Base-by-base conservation (phyloP, 225 moss, liverwort and hornwort species). In the Pseudisothecium myosuroides region DNA sequence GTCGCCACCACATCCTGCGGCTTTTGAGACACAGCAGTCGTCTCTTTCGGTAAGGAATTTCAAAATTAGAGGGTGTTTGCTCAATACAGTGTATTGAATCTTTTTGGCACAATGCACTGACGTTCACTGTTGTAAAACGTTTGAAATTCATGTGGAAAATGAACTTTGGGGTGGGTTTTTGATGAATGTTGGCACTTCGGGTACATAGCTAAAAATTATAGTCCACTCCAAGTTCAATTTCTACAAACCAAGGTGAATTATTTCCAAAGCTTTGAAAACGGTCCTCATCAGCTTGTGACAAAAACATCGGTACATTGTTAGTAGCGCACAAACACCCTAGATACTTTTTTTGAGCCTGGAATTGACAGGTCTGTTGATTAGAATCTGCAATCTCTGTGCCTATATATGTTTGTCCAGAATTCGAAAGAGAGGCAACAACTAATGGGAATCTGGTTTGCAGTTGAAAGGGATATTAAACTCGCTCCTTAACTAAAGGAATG, bases 1-100 rank as follows among this genome's bases (percentile, higher is more conserved):
- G n/a, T 88, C 61, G 69, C 91, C 84, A 84, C 76, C 68, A 88
- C 45, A 36, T 91, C 91, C 41, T 92, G 91, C 71, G 91, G 91
- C 78, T 93, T 91, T 47, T 91, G 82, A 91, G 79, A 56, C n/a
- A 27, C 26, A 78, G 11, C 17, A 27, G 27, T 79, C 27, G 5
- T 26, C 78, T 55, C 13, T 55, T 77, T 37, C 0, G 55, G 55
- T 23, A 37, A 55, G 55, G 55, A 55, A 55, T 10, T 54, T 21
- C 55, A 77, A 19, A 77, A 37, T 37, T 20, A 52, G 36, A 76
- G 36, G 14, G 54, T 36, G 54, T 6, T 37, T 24, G 55, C 55
- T 37, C 26, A 26, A 9, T 14, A 77, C 54, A 52, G 14, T 22
- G 34, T 19, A 19, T 49, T 49, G 49, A 32, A 12, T 75, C 19